Evolutionary conservation across 139 green algal species (phyloP), one percentile per base, ranked within the genome.

Genomic region (Edaphochlamys debaryana): DNA sequence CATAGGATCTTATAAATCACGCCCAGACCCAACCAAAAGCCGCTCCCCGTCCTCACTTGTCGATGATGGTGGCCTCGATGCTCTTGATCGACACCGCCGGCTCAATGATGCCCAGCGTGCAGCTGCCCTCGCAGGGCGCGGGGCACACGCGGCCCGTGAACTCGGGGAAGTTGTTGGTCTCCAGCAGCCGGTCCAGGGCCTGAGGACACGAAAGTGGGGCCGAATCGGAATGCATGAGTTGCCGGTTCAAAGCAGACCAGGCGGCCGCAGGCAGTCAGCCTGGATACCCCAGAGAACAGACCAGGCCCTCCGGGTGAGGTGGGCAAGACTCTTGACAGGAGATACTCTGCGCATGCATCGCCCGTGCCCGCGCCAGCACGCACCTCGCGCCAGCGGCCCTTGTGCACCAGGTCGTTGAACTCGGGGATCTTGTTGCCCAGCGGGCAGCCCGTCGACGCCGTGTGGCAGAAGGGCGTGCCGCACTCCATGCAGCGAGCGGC

Each of bases 91-190:
- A 93, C 63, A 99, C 96, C 22, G 96, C 94, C 80, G 97, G 94
- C 94, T 99, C 93, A 84, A 98, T 99, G 92, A 99, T 99, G 79
- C 97, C 97, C 73, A 99, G 90, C 79, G 97, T 94, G 85, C 96
- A 99, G 34, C 93, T 89, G 79, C 96, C 97, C 94, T 99, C 96
- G 86, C 96, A 99, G 13, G 96, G 96, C 25, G 96, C 96, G 32
- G 95, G 96, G 89, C 96, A 99, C 64, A 99, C 96, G 52, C 95
- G 84, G 38, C 87, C 96, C 0, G 96, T 99, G 92, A 99, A 99
- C 93, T 99, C 96, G 52, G 97, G 97, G 93, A 99, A 99, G 91
- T 99, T 99, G 91, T 99, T 99, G 36, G 96, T 99, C 87, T 98
- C 95, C 69, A 98, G 88, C 77, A 99, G 93, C 2, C 96, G 86